These are phyloP conservation scores for Epichloe elymi DNA, from an alignment of 2,329 filamentous ascomycete genomes.

Conservation along the genomic window DNA sequence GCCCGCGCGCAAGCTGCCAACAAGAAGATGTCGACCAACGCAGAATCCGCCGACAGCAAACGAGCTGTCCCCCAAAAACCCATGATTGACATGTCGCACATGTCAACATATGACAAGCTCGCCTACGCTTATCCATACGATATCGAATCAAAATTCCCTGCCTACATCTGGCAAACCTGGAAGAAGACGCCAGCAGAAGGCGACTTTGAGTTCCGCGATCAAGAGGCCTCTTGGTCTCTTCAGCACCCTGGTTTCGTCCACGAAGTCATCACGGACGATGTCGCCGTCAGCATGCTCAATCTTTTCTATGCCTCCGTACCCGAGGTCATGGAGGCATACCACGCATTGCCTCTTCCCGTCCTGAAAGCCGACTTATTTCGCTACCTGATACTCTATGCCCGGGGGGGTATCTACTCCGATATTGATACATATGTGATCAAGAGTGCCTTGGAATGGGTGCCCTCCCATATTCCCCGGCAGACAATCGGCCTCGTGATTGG, in stretches of 20 bases:
- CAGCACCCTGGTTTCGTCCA: constrained; percentile 86
- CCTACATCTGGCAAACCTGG: constrained; percentile 99
- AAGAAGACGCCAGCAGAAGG: constrained; percentile 68
- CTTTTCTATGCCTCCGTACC: constrained; percentile 78
- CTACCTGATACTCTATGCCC: constrained; percentile 52
- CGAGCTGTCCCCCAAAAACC: constrained; percentile 29
- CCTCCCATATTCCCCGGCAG: constrained; percentile 59
- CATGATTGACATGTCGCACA: constrained; percentile 55
- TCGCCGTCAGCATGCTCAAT: constrained; percentile 66
- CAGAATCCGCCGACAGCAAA: constrained; percentile 8
- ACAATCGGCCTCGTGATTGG: constrained; percentile 79
- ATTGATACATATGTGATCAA: constrained; percentile 84
- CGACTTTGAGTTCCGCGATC: constrained; percentile 66
- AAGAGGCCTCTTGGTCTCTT: constrained; percentile 82
- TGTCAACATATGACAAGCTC: constrained; percentile 67
- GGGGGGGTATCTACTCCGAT: constrained; percentile 64
- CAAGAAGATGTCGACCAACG: constrained; percentile 9
- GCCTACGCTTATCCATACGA: constrained; percentile 93
- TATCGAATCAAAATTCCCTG: constrained; percentile 75
- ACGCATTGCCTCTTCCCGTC: constrained; percentile 58
- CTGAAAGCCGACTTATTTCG: constrained; percentile 71
- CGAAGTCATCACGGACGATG: constrained; percentile 89
- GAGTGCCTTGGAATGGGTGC: constrained; percentile 79
- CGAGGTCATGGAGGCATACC: constrained; percentile 66
- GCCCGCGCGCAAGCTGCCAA: constrained; percentile 8